Conservation (phyloP, 129 eudicot genomes). For the Heracleum sosnowskyi region DNA sequence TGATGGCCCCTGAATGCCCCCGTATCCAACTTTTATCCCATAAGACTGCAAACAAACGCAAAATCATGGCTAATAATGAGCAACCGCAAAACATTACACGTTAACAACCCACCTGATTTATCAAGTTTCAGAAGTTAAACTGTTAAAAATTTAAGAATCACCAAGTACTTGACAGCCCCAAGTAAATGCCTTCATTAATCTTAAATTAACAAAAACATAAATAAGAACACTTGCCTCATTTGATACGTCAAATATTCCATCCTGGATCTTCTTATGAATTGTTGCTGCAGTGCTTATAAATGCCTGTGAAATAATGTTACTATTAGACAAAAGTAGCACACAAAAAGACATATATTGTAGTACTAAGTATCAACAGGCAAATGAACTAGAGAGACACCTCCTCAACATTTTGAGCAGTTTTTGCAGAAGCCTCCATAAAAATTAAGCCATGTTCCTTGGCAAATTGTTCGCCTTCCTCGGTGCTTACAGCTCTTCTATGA, state of each 20-base stretch:
- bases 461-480: conserved; percentile 92
- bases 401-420: conserved; percentile 89
- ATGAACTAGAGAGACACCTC: conserved; percentile 36
- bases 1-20: conserved; percentile 54
- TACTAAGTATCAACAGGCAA: neutral
- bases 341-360: neutral
- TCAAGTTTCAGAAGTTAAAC: neutral
- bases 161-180: neutral
- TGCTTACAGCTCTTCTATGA: conserved; percentile 89
- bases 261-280: conserved; percentile 85
- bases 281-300: conserved; percentile 75
- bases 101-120: neutral
- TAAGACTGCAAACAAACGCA: conserved; percentile 49
- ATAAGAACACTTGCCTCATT: conserved; percentile 49
- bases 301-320: conserved; percentile 39
- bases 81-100: neutral
- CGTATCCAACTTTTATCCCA: conserved; percentile 83
- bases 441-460: conserved; percentile 85
- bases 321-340: neutral
- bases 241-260: conserved; percentile 85
- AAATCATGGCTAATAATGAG: neutral
- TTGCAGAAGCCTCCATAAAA: conserved; percentile 92
- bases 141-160: neutral
- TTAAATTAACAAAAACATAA: neutral
- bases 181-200: neutral